Conservation (phyloP, 108 stramenopile genomes). For the Fragilariopsis cylindrus region DNA sequence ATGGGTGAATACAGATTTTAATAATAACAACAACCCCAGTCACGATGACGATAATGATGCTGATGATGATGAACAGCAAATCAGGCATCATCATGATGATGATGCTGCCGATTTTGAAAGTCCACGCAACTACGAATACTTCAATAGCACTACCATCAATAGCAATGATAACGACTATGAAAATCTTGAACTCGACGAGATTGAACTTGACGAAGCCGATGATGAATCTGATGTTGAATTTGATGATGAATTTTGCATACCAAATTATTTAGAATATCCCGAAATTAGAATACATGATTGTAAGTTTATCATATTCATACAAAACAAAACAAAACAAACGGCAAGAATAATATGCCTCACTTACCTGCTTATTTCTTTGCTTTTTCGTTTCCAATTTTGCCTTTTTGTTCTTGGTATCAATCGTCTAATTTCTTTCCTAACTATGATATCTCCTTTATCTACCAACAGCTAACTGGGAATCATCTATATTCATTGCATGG, state of each 20-base stretch:
- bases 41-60: too few relatives aligned
- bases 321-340: too few relatives aligned
- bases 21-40: too few relatives aligned
- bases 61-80: too few relatives aligned
- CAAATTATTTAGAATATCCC: conserved; percentile 12
- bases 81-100: background rate
- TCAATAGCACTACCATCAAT: background rate
- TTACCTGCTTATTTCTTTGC: too few relatives aligned
- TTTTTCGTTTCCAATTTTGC: too few relatives aligned
- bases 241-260: background rate
- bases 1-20: too few relatives aligned
- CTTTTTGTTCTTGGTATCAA: too few relatives aligned
- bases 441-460: too few relatives aligned
- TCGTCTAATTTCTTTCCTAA: too few relatives aligned
- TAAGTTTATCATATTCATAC: too few relatives aligned
- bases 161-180: background rate
- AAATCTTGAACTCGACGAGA: too few relatives aligned
- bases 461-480: conserved; percentile 30
- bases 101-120: background rate
- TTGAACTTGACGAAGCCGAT: background rate
- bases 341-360: background rate
- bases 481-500: conserved; percentile 28
- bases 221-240: background rate
- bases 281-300: conserved; percentile 32
- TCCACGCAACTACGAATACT: background rate